These are phyloP conservation scores for Aspergillus sclerotioniger DNA, from an alignment of 495 filamentous ascomycete species.

Conservation along the genomic window DNA sequence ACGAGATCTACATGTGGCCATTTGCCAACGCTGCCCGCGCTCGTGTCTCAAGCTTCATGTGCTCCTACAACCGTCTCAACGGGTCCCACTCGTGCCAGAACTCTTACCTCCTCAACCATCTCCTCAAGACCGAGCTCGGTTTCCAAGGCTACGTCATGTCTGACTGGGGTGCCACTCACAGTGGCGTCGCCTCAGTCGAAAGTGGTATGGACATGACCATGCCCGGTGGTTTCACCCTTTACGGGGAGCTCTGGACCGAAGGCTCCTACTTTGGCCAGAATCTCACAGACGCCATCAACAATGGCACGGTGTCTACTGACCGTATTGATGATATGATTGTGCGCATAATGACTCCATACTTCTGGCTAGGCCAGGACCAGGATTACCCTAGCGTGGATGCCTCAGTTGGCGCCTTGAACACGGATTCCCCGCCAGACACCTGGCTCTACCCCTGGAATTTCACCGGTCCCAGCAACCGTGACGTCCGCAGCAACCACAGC, in stretches of 20 bases:
- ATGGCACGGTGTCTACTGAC: constrained; percentile 37
- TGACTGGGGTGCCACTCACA: constrained; percentile 64
- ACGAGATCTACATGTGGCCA: constrained; percentile 80
- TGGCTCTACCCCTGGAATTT: constrained; percentile 49
- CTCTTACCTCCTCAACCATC: constrained; percentile 56
- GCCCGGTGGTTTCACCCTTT: constrained; percentile 41
- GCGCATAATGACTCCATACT: constrained; percentile 56
- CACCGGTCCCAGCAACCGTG: constrained; percentile 44
- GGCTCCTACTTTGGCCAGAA: constrained; percentile 24
- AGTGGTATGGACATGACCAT: constrained; percentile 63
- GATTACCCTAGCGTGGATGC: constrained; percentile 44
- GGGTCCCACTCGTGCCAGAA: constrained; percentile 65
- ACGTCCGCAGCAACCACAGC: constrained; percentile 55
- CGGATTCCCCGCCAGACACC: constrained; percentile 65
- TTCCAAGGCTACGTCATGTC: constrained; percentile 66
- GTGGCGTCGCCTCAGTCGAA: constrained; percentile 50
- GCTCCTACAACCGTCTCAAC: constrained; percentile 67
- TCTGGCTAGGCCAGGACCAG: constrained; percentile 49
- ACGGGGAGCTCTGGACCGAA: constrained; percentile 60
- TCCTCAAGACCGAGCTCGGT: constrained; percentile 65
- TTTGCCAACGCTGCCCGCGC: constrained; percentile 66
- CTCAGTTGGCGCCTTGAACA: constrained; percentile 58
- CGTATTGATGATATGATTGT: constrained; percentile 56
- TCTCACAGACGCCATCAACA: constrained; percentile 44
- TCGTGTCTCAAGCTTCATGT: constrained; percentile 63